A percentile compares a stretch with the other conserved stretches of the same genome.
Conservation (phyloP, 805 yeast genomes). For the Hanseniaspora lachancei region DNA sequence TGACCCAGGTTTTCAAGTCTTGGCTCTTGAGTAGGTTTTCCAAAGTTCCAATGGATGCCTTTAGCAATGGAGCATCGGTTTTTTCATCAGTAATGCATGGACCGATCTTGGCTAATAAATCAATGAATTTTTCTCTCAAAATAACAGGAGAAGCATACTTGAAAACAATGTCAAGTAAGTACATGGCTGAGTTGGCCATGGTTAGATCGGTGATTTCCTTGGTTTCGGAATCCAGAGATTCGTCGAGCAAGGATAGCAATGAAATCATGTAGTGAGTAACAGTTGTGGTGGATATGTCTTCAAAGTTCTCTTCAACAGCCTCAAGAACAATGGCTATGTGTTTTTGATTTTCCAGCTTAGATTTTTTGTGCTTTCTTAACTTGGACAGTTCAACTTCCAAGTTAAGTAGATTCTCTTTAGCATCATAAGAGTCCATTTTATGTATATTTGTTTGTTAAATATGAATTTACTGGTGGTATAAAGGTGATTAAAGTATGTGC, state of each 20-base stretch:
- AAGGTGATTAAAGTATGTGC: background rate
- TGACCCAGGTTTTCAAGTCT: slow-evolving; percentile 66
- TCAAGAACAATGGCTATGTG: slow-evolving; percentile 69
- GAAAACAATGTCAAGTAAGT: slow-evolving; percentile 65
- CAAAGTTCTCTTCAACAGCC: slow-evolving; percentile 82
- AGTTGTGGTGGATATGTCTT: slow-evolving; percentile 41
- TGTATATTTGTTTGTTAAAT: background rate
- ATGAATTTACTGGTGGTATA: background rate
- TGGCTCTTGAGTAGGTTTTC: slow-evolving; percentile 71
- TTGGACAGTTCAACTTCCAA: slow-evolving; percentile 51
- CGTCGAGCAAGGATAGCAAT: slow-evolving; percentile 67
- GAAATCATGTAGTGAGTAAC: slow-evolving; percentile 80
- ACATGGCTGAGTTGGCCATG: slow-evolving; percentile 64
- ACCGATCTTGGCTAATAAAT: slow-evolving; percentile 65
- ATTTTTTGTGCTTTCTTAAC: slow-evolving; percentile 56
- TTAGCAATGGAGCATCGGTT: slow-evolving; percentile 67
- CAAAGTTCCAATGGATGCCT: slow-evolving; percentile 74
- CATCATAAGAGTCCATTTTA: slow-evolving; percentile 4
- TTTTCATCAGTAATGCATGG: slow-evolving; percentile 58
- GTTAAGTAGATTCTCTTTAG: slow-evolving; percentile 30
- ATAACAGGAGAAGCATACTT: slow-evolving; percentile 61
- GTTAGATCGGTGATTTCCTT: slow-evolving; percentile 43
- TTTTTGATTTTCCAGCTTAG: slow-evolving; percentile 79
- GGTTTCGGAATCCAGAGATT: slow-evolving; percentile 38
- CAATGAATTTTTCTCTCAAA: slow-evolving; percentile 60